These are phyloP conservation scores for Leccinum pseudoinsigne DNA, from an alignment of 1,284 basidiomycete species.

Conservation along the genomic window DNA sequence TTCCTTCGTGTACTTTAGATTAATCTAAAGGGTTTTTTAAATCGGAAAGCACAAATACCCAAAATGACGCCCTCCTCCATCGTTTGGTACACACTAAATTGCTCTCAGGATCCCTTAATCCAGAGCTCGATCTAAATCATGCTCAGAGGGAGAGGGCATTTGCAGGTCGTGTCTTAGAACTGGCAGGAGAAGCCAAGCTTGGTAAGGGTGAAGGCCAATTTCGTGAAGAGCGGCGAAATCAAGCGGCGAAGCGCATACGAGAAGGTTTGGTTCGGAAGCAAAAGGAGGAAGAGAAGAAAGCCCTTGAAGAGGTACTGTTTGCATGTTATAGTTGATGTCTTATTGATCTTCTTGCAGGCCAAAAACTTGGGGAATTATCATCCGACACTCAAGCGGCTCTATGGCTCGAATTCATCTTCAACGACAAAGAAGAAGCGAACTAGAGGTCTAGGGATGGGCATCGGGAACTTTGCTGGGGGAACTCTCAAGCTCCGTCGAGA, in stretches of 20 bases:
- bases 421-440: slow-evolving; percentile 47
- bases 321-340: neutral
- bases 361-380: slow-evolving; percentile 83
- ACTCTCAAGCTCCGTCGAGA: slow-evolving; percentile 59
- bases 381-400: slow-evolving; percentile 67
- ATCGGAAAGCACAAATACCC: slow-evolving; percentile 57
- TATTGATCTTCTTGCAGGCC: slow-evolving; percentile 44
- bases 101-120: slow-evolving; percentile 66
- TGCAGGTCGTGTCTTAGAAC: slow-evolving; percentile 70
- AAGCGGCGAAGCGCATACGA: slow-evolving; percentile 66
- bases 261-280: slow-evolving; percentile 66
- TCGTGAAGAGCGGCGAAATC: slow-evolving; percentile 59
- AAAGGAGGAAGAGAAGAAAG: slow-evolving; percentile 49
- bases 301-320: slow-evolving; percentile 61
- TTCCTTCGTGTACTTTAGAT: neutral
- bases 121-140: slow-evolving; percentile 58
- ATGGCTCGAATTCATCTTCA: slow-evolving; percentile 41
- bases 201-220: slow-evolving; percentile 69
- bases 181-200: slow-evolving; percentile 61
- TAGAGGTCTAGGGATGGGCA: slow-evolving; percentile 70
- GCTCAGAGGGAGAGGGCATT: slow-evolving; percentile 70
- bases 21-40: neutral
- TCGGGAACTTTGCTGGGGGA: slow-evolving; percentile 73
- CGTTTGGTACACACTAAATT: slow-evolving; percentile 75
- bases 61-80: slow-evolving; percentile 76